Evolutionary conservation across 1,139 yeast species (phyloP).

Genomic region (Tardiomyces depauwii): DNA sequence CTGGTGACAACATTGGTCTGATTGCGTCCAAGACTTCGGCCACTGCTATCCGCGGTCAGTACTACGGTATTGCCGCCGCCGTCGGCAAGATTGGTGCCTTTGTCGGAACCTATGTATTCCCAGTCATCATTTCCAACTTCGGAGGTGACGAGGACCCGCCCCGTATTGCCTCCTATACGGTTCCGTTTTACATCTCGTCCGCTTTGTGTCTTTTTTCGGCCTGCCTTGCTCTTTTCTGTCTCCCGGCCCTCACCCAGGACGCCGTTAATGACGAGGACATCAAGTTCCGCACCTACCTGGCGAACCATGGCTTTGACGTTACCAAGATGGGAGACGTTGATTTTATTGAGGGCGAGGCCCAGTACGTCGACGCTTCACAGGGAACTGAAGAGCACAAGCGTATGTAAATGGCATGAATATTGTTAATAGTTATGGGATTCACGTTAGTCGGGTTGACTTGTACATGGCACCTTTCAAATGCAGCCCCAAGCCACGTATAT

Average conservation of each 20-base stretch:
- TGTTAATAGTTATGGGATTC: not conserved
- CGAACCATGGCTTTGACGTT: not conserved
- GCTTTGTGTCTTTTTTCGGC: slow-evolving; percentile 68
- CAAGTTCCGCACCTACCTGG: slow-evolving; percentile 53
- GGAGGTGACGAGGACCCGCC: slow-evolving; percentile 29
- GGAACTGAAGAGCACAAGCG: not conserved
- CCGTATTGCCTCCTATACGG: slow-evolving; percentile 34
- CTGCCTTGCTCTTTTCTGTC: slow-evolving; percentile 51
- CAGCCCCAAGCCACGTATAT: no score
- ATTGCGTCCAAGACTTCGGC: slow-evolving; percentile 81
- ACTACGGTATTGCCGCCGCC: slow-evolving; percentile 88
- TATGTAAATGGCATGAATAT: not conserved
- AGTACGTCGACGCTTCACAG: not conserved
- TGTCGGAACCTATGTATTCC: slow-evolving; percentile 83
- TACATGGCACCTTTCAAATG: no score
- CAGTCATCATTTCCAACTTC: slow-evolving; percentile 48
- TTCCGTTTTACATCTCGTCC: slow-evolving; percentile 77
- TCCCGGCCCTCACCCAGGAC: slow-evolving; percentile 77
- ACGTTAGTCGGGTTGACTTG: no score
- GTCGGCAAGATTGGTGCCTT: slow-evolving; percentile 87
- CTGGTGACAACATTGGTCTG: slow-evolving; percentile 86
- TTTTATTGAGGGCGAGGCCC: not conserved
- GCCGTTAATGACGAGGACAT: slow-evolving; percentile 71
- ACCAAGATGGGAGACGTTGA: not conserved
- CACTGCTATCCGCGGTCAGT: slow-evolving; percentile 81